phyloP scores from a whole-genome alignment of 352 stramenopile genomes.

The Pythium phragmiticola region DNA sequence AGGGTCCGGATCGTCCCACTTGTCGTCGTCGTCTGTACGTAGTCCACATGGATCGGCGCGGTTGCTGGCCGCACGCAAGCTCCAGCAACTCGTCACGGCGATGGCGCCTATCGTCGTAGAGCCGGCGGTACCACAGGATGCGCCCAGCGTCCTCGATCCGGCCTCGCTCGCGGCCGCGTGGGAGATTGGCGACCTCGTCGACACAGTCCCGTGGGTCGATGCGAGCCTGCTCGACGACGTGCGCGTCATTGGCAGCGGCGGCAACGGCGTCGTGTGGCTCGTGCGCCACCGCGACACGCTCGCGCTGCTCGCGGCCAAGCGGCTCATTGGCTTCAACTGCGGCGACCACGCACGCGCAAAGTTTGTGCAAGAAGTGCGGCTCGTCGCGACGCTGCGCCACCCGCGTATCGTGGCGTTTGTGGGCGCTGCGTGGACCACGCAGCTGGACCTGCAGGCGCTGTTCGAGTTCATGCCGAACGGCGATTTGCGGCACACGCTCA shows the following conservation, averaged over 20 bases:
- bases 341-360: neutral
- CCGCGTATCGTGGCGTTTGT: slow-evolving; percentile 24
- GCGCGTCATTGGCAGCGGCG: slow-evolving; percentile 14
- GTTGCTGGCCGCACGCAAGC: slow-evolving; percentile 4
- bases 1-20: neutral
- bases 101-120: slow-evolving; percentile 2
- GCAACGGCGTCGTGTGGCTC: slow-evolving; percentile 17
- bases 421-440: slow-evolving; percentile 19
- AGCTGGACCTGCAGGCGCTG: slow-evolving; percentile 11
- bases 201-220: slow-evolving; percentile 4
- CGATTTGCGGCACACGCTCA: slow-evolving; percentile 2
- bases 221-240: slow-evolving; percentile 9
- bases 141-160: too few relatives aligned
- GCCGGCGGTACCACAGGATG: neutral
- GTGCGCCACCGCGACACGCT: neutral
- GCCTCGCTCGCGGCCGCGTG: neutral
- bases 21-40: neutral
- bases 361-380: slow-evolving; percentile 24
- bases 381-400: slow-evolving; percentile 19
- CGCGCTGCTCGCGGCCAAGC: slow-evolving; percentile 7
- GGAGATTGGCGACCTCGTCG: neutral
- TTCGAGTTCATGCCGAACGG: slow-evolving; percentile 20
- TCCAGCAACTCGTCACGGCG: neutral
- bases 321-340: neutral
- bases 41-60: neutral